These are phyloP conservation scores for Astraeus odoratus DNA, from an alignment of 768 basidiomycete species.

Conservation along the genomic window DNA sequence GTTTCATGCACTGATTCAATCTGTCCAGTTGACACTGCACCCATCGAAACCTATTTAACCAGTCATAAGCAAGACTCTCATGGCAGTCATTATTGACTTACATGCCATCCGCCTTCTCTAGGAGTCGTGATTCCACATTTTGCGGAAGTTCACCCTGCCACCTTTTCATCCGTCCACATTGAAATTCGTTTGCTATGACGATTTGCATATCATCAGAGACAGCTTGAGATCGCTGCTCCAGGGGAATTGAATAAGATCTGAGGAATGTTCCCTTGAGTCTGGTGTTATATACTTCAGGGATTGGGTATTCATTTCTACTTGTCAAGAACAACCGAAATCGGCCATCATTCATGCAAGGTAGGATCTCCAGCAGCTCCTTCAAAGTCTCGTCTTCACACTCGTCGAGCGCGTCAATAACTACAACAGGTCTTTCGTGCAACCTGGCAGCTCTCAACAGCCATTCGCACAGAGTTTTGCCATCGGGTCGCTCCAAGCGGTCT, in stretches of 20 bases:
- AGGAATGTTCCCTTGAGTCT: conserved; percentile 1
- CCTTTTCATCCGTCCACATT: conserved; percentile 7
- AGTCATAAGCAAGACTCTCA: not conserved
- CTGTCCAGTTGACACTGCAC: conserved; percentile 16
- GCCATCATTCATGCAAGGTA: not conserved
- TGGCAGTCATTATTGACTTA: not conserved
- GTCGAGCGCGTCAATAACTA: conserved; percentile 18
- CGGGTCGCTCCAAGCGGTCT: not conserved
- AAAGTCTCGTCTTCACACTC: conserved; percentile 10
- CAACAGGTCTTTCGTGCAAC: not conserved
- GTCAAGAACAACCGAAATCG: conserved; percentile 11
- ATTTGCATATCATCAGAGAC: conserved; percentile 9
- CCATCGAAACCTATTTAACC: conserved; percentile 17
- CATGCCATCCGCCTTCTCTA: conserved; percentile 15
- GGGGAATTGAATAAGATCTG: conserved; percentile 4
- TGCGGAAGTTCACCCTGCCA: conserved; percentile 3
- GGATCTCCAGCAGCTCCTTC: conserved; percentile 7
- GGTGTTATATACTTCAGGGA: no score
- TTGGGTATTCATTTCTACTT: conserved; percentile 9
- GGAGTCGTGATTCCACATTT: conserved; percentile 5
- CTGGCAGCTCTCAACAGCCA: not conserved
- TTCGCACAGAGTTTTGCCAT: conserved; percentile 1
- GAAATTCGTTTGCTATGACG: conserved; percentile 10
- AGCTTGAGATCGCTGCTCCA: conserved; percentile 2
- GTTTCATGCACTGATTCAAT: conserved; percentile 6